Evolutionary conservation across 1,284 basidiomycete species (phyloP), one percentile per base, ranked within the genome.

Genomic region (Malassezia restricta): DNA sequence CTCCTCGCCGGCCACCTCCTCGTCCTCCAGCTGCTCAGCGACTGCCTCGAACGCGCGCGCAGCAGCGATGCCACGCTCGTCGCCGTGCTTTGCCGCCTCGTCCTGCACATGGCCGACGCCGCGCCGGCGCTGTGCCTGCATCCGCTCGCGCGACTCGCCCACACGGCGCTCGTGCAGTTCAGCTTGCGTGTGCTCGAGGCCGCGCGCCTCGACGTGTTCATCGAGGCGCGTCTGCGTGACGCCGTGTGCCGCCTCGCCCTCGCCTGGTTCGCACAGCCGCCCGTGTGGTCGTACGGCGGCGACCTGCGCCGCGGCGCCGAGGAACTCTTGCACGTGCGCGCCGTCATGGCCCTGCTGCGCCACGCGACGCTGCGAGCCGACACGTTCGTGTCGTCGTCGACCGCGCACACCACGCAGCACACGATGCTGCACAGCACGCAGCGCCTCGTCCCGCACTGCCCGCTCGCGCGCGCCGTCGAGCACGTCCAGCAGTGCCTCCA

Each of bases 171-270:
- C 65, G 77, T 96, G 8, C 77, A 91, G 3, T 94, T 99, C 67
- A 91, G 87, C 0, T 90, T 98, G 70, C 89, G 94, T 71, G 81
- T 89, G 1, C 75, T 98, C 35, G 86, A 87, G 65, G 87, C 87
- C 58, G 91, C 86, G 29, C 80, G 83, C 56, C 77, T 95, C 62
- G 94, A 98, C 71, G 78, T 82, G 0, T 81, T 82, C 53, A 84
- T 88, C 54, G 92, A 98, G 75, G 79, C 82, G 59, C 75, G 80
- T 24, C 76, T 91, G 49, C 80, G 94, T 43, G 81, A 86, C 59
- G 79, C 78, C 44, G 76, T 98, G 9, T 96, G 88, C 74, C 75
- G 77, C 8, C 80, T 84, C 1, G 88, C 87, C 0, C 86, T 89
- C 61, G 81, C 82, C 4, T 98, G 94, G 94, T 99, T 98, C 75